Base-by-base conservation (phyloP, 192 early-diverging fungal species). In the Chytriomyces hyalinus region DNA sequence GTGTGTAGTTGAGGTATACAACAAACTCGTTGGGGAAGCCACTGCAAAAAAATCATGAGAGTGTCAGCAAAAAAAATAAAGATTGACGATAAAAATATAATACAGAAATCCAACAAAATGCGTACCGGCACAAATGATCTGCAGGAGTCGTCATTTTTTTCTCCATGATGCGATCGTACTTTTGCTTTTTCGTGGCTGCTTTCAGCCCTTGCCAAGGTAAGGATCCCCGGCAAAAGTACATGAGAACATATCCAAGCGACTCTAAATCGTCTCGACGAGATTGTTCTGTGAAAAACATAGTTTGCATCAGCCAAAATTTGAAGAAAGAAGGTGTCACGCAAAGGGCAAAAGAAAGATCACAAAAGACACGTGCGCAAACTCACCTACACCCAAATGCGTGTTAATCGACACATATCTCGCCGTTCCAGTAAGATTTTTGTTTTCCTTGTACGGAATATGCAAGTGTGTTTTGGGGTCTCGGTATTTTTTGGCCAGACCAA, bases 131-230 rank as follows among this genome's bases (percentile, higher is more conserved):
- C 13, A 90, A 73, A 44, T 87, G 80, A 61, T 90, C 89, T 3
- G 88, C 89, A n/a, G 89, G 88, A 6, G 89, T 90, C 20, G 89
- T 90, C 89, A 90, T 90, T 75, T 90, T 90, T 85, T 90, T 90
- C 78, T 90, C 89, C 89, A 90, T 90, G 69, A 90, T 90, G 20
- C 88, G 77, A 76, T 90, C 89, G 78, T 90, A 90, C 80, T 90
- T 89, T 79, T 90, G 86, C 77, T 90, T 90, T 80, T 90, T 90
- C 10, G 85, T 89, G 8, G 86, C 86, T 3, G 88, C 87, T 63
- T 90, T 90, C 44, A 90, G 69, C 7, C 88, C 87, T 66, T 88
- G 88, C 86, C 88, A 90, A 13, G 88, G 88, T 43, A 90, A 75
- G 4, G 86, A 86, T 9, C 89, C 89, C 13, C 89, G 79, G 63